Conservation (phyloP, 2,329 filamentous ascomycete genomes). For the Venturia oleaginea region DNA sequence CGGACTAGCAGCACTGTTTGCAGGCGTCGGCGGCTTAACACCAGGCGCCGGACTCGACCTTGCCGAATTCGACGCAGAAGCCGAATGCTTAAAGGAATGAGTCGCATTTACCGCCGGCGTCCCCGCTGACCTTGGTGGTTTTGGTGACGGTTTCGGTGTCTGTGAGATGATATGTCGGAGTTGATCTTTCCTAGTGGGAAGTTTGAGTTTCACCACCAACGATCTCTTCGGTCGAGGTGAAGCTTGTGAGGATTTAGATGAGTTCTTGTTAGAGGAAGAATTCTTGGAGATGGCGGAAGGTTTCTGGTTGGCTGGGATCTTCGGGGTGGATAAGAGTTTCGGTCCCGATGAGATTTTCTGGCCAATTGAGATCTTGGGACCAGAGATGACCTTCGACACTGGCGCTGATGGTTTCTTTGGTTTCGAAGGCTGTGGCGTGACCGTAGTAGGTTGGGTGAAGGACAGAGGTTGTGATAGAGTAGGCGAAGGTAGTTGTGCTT, state of each 20-base stretch:
- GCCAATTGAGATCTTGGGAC: not conserved
- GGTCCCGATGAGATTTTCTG: not conserved
- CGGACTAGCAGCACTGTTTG: not conserved
- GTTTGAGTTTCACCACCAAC: not conserved
- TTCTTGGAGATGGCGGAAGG: not conserved
- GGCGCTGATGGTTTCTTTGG: not conserved
- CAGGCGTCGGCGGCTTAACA: not conserved
- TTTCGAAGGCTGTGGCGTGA: not conserved
- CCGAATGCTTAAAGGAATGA: not conserved
- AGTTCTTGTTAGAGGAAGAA: not conserved
- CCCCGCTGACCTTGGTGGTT: not conserved
- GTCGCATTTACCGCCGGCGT: not conserved
- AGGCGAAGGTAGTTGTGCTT: constrained; percentile 6
- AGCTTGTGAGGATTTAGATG: not conserved
- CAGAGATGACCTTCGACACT: not conserved
- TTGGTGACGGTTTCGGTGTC: not conserved
- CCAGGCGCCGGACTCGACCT: not conserved
- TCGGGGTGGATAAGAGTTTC: not conserved
- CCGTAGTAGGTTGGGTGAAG: not conserved
- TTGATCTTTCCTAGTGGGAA: not conserved
- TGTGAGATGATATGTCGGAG: not conserved
- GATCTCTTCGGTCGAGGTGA: not conserved
- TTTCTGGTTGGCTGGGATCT: not conserved
- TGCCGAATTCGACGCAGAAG: not conserved
- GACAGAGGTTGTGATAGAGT: constrained; percentile 6